Percentiles rank a stretch among this genome's conserved stretches.
phyloP scores from a whole-genome alignment of 768 basidiomycete species.

The Rhizopogon vinicolor region DNA sequence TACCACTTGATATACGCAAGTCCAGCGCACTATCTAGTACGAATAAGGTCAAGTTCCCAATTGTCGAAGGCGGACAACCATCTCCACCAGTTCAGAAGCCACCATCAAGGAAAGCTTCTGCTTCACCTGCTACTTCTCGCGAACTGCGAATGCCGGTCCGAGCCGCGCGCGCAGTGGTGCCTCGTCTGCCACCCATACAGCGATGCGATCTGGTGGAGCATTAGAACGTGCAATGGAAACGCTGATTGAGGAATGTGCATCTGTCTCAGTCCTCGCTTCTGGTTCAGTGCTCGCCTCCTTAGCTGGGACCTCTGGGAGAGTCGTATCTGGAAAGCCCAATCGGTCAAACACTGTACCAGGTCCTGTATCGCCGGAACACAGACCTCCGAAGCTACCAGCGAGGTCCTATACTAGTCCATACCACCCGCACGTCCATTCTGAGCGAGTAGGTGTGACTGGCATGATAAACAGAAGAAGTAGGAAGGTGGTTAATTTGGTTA shows the following conservation, averaged over 20 bases:
- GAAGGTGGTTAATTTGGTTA: no score
- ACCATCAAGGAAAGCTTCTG: constrained; percentile 23
- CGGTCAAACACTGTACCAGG: constrained; percentile 54
- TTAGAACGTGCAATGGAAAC: constrained; percentile 49
- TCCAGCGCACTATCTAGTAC: constrained; percentile 5
- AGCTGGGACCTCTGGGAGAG: constrained; percentile 12
- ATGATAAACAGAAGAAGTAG: no score
- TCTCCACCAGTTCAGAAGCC: constrained; percentile 10
- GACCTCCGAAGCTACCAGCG: constrained; percentile 51
- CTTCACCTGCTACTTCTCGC: constrained; percentile 14
- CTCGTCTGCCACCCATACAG: constrained; percentile 24
- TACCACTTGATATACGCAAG: constrained; percentile 22
- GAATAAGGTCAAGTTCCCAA: constrained; percentile 32
- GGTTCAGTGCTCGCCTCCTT: constrained; percentile 28
- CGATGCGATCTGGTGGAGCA: constrained; percentile 29
- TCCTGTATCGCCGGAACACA: constrained; percentile 37
- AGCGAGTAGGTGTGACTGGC: constrained; percentile 15
- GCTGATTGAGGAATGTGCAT: constrained; percentile 40
- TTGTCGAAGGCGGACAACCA: constrained; percentile 10
- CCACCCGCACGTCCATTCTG: constrained; percentile 29
- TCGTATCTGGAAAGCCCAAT: constrained; percentile 27
- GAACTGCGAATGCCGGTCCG: constrained; percentile 5
- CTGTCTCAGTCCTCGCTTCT: constrained; percentile 29
- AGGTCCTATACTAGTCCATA: constrained; percentile 50
- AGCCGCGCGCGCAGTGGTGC: constrained; percentile 19